Evolutionary conservation across 805 yeast genomes (phyloP), one percentile per base, ranked within the genome.

Genomic region (Torulaspora maleeae): DNA sequence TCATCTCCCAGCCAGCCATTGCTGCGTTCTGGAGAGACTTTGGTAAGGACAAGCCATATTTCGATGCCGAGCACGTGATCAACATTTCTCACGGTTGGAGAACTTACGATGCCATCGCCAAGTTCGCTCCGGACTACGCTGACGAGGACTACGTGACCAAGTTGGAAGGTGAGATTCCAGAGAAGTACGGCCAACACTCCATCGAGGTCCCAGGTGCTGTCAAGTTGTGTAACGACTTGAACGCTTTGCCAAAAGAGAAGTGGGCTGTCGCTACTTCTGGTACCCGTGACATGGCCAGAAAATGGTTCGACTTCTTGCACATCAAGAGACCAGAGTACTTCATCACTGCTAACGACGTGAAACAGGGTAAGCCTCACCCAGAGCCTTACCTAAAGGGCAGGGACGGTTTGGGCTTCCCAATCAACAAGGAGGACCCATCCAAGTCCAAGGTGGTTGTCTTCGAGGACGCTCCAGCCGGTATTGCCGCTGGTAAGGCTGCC

Each of bases 241-340:
- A 77, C 62, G 60, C 69, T 24, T 65, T 68, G 44, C 81, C 83
- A 48, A 66, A 66, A 61, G 72, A 71, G 61, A 80, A 79, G 68
- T 87, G 95, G 88, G 91, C 90, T 45, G 83, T 87, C 60, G 95
- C 88, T 52, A 87, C 95, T 24, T 80, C 88, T 41, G 95, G 95
- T 55, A 82, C 90, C 47, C 73, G 75, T 52, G 82, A 78, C 29
- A 75, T 87, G 73, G 95, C 95, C 45, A 72, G 79, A 57, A 78
- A 82, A 56, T 87, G 95, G 93, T 79, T 87, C 64, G 72, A 75
- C 55, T 76, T 84, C 64, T 73, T 85, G 61, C 75, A 76, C 40
- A 69, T 74, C 42, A 73, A 74, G 45, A 72, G 74, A 64, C 95
- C 95, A 40, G 78, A 82, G 54, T 76, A 79, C 38, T 87, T 87